Evolutionary conservation across 805 yeast species (phyloP).

Genomic region (Pichia rugopelliculosa): DNA sequence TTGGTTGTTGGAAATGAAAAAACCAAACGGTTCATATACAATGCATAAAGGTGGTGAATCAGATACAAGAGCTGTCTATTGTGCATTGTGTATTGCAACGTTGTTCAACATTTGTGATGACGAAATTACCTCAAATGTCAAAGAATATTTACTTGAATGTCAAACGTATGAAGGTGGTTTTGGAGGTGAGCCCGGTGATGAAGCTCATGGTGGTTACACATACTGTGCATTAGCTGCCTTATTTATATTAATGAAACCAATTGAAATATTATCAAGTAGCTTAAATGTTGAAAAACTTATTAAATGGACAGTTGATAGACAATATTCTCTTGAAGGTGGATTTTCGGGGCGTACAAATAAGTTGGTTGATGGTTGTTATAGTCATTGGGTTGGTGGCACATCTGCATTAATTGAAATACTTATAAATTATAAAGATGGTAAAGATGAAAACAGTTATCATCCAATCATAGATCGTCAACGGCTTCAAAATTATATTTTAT

Average conservation of each 20-base stretch:
- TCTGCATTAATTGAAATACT: slow-evolving; percentile 56
- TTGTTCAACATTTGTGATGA: slow-evolving; percentile 56
- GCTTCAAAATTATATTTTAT: slow-evolving; percentile 57
- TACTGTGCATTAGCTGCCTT: slow-evolving; percentile 77
- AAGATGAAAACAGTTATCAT: background rate
- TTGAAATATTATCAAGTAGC: slow-evolving; percentile 22
- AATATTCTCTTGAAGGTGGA: slow-evolving; percentile 73
- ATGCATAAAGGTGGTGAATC: slow-evolving; percentile 76
- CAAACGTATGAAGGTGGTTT: slow-evolving; percentile 97
- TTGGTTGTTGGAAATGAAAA: slow-evolving; percentile 65
- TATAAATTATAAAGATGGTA: slow-evolving; percentile 40
- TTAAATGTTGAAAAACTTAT: slow-evolving; percentile 42
- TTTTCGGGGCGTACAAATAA: slow-evolving; percentile 87
- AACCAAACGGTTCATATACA: slow-evolving; percentile 63
- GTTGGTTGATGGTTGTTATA: slow-evolving; percentile 92
- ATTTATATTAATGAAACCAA: slow-evolving; percentile 37
- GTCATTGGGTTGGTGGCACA: slow-evolving; percentile 90
- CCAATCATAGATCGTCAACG: slow-evolving; percentile 45
- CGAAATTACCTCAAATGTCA: slow-evolving; percentile 45
- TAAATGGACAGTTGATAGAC: slow-evolving; percentile 68
- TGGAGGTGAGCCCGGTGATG: slow-evolving; percentile 74
- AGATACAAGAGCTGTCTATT: slow-evolving; percentile 81
- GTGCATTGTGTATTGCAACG: slow-evolving; percentile 70
- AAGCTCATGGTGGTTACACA: slow-evolving; percentile 97
- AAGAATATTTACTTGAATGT: slow-evolving; percentile 57